Conservation (phyloP, 2,329 filamentous ascomycete species). For the Mollisiaceae sp. region DNA sequence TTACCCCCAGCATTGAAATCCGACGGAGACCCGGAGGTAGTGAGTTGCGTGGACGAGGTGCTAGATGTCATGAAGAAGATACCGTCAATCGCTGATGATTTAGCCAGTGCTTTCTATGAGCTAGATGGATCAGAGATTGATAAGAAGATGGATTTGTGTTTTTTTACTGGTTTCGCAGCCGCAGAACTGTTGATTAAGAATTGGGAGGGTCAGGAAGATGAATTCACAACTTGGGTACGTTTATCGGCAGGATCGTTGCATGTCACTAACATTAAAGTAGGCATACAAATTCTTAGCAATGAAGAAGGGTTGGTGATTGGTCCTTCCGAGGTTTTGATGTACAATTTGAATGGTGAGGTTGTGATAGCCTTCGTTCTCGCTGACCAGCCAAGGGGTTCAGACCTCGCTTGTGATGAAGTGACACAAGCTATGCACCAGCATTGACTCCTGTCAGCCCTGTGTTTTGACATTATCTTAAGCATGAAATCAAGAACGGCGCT, state of each 20-base stretch:
- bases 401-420: constrained; percentile 4
- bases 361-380: not conserved
- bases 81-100: constrained; percentile 71
- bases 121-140: constrained; percentile 65
- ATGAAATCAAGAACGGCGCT: not conserved
- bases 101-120: constrained; percentile 76
- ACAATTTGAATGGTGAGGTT: not conserved
- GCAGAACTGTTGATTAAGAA: constrained; percentile 60
- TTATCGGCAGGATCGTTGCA: not conserved
- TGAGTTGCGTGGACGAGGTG: constrained; percentile 58
- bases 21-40: constrained; percentile 28
- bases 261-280: constrained; percentile 27
- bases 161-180: constrained; percentile 61
- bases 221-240: constrained; percentile 74
- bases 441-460: not conserved
- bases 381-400: not conserved
- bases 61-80: constrained; percentile 61
- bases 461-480: constrained; percentile 3
- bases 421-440: constrained; percentile 4
- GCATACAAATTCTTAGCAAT: constrained; percentile 39
- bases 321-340: no score
- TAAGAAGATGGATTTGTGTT: constrained; percentile 61
- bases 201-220: constrained; percentile 72
- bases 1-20: constrained; percentile 37
- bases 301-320: constrained; percentile 24